Conservation (phyloP, 768 basidiomycete species). For the Psilocybe azurescens region DNA sequence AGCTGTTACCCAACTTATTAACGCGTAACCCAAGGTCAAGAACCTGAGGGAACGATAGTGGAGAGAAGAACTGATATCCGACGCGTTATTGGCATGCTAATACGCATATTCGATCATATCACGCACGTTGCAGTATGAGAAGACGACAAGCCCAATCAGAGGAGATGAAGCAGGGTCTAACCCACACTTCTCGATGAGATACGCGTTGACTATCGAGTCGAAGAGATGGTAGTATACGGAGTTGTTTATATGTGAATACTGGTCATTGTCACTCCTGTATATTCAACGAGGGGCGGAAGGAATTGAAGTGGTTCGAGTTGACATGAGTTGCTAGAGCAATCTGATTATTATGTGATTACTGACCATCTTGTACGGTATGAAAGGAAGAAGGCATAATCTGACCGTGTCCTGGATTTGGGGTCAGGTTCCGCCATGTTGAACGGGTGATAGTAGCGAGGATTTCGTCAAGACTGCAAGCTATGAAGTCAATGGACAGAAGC, state of each 20-base stretch:
- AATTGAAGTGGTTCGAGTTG: neutral
- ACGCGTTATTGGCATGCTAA: neutral
- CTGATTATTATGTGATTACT: conserved; percentile 23
- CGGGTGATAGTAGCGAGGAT: neutral
- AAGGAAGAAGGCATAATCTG: conserved; percentile 65
- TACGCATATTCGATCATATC: neutral
- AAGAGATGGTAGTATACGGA: conserved; percentile 82
- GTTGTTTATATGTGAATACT: conserved; percentile 85
- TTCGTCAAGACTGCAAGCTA: neutral
- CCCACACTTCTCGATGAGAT: conserved; percentile 70
- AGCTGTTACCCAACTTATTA: conserved; percentile 70
- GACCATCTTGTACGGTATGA: conserved; percentile 76
- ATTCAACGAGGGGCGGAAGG: neutral
- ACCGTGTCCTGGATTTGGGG: conserved; percentile 45
- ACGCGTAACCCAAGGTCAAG: conserved; percentile 76
- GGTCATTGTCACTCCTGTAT: conserved; percentile 84
- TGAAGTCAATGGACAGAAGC: neutral
- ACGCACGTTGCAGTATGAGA: conserved; percentile 71
- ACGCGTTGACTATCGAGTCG: conserved; percentile 83
- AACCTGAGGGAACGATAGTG: conserved; percentile 74
- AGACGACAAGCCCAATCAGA: conserved; percentile 78
- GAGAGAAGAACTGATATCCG: conserved; percentile 62
- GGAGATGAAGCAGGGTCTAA: conserved; percentile 55
- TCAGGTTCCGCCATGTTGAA: conserved; percentile 28
- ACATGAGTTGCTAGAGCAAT: neutral